Base-by-base conservation (phyloP, 768 basidiomycete species). In the Termitomyces heimii region DNA sequence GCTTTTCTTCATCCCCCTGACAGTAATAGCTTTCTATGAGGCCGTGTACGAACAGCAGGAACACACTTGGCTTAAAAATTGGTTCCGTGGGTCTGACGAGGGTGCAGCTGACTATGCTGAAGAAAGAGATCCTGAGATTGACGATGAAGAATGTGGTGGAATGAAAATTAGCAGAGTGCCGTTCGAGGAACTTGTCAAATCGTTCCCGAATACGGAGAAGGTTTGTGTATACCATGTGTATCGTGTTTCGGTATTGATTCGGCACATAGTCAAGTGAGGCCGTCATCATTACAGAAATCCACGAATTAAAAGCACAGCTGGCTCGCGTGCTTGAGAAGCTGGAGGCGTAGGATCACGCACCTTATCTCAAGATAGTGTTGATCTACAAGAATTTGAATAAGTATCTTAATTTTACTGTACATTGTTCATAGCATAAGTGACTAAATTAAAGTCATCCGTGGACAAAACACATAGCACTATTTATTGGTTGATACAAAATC, bases 1-100 rank as follows among this genome's bases (percentile, higher is more conserved):
- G 43, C 58, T 96, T n/a, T 96, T 98, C 76, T 88, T 86, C 71
- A 58, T 94, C 53, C 93, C 94, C 3, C 75, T 97, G 31, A 73
- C 78, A 4, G 51, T 78, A 16, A 89, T 97, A 60, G 89, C 92
- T 0, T 64, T 94, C 34, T 88, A 77, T 64, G 95, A 97, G 72
- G 79, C 89, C 1, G 75, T 77, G 10, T 67, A 78, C 48, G 73
- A 79, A 58, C 67, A 70, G 14, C 65, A 70, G 28, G 82, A 78
- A 60, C 77, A 82, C 60, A 71, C 68, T 9, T 92, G 89, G 88
- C 71, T 90, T 67, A 77, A 80, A 37, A 80, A 76, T 55, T 89
- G 92, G 87, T 78, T 92, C 58, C 67, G 71, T 16, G 76, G 80
- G 43, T 70, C 77, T 24, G 82, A 88, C 62, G 82, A 88, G 62